These are phyloP conservation scores for Funneliformis mosseae DNA, from an alignment of 192 early-diverging fungal genomes.

Conservation along the genomic window DNA sequence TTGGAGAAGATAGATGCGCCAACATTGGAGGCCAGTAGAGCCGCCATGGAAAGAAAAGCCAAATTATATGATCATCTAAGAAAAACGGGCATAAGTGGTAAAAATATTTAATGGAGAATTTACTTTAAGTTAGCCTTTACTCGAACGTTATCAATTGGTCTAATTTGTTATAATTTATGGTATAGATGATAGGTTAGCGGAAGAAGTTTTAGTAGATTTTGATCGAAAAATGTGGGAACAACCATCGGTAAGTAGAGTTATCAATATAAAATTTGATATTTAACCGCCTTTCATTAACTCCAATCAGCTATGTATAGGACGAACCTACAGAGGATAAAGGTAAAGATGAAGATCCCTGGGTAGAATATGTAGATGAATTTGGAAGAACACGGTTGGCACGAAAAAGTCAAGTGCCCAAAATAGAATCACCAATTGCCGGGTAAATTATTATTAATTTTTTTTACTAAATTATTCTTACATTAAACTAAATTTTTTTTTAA, in stretches of 20 bases:
- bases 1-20: slow-evolving; percentile 37
- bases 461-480: not conserved
- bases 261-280: not conserved
- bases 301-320: slow-evolving; percentile 7
- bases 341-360: slow-evolving; percentile 67
- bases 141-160: not conserved
- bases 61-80: slow-evolving; percentile 56
- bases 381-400: slow-evolving; percentile 67
- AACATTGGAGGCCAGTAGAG: slow-evolving; percentile 42
- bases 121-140: not conserved
- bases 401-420: slow-evolving; percentile 52
- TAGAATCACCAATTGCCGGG: slow-evolving; percentile 11
- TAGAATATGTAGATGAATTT: slow-evolving; percentile 76
- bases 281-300: not conserved
- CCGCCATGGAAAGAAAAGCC: slow-evolving; percentile 59
- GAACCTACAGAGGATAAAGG: slow-evolving; percentile 11
- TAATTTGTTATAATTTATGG: not conserved
- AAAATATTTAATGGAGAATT: not conserved
- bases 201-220: slow-evolving; percentile 61
- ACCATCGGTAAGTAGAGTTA: slow-evolving; percentile 14
- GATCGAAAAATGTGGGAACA: slow-evolving; percentile 48
- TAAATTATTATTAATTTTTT: not conserved
- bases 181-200: slow-evolving; percentile 36
- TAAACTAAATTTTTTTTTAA: not conserved
- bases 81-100: slow-evolving; percentile 36